phyloP scores from a whole-genome alignment of 2,329 filamentous ascomycete species.

The Penicillium sp. region DNA sequence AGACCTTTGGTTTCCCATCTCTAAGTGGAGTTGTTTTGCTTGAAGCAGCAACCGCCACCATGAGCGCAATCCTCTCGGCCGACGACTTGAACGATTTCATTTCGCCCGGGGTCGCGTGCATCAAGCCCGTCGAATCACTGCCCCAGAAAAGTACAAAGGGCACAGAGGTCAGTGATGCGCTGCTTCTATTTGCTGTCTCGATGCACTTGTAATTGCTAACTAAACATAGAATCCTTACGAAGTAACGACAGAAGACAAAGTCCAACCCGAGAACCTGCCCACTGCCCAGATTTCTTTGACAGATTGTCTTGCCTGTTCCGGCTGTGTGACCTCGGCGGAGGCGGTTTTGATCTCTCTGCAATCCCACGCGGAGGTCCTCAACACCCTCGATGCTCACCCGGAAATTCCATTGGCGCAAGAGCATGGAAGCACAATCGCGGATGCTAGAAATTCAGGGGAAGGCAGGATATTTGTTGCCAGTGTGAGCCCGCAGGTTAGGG shows the following conservation, averaged over 20 bases:
- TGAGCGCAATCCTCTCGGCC: constrained; percentile 96
- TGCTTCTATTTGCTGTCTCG: background rate
- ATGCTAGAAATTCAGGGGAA: constrained; percentile 37
- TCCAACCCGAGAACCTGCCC: constrained; percentile 57
- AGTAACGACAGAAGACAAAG: constrained; percentile 89
- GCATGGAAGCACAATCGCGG: constrained; percentile 49
- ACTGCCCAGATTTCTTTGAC: constrained; percentile 94
- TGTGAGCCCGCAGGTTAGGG: constrained; percentile 86
- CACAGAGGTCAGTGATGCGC: constrained; percentile 41
- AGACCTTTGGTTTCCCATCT: too few species aligned
- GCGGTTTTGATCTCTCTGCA: constrained; percentile 95
- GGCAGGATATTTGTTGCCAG: constrained; percentile 85
- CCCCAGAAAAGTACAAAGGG: constrained; percentile 61
- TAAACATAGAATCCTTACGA: constrained; percentile 65
- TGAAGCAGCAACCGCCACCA: constrained; percentile 47
- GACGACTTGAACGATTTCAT: constrained; percentile 99
- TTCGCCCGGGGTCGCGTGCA: constrained; percentile 93
- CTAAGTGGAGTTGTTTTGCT: constrained; percentile 13
- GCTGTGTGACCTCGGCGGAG: constrained; percentile 96
- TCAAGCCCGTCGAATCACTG: constrained; percentile 94
- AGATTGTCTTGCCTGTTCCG: constrained; percentile 95
- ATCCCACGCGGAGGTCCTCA: constrained; percentile 87
- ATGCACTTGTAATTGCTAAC: constrained; percentile 17
- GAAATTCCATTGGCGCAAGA: constrained; percentile 39
- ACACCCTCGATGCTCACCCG: constrained; percentile 68